A percentile compares a stretch with the other conserved stretches of the same genome.
Evolutionary conservation across 2,329 filamentous ascomycete genomes (phyloP).

Genomic region (Chaetomium globosum): DNA sequence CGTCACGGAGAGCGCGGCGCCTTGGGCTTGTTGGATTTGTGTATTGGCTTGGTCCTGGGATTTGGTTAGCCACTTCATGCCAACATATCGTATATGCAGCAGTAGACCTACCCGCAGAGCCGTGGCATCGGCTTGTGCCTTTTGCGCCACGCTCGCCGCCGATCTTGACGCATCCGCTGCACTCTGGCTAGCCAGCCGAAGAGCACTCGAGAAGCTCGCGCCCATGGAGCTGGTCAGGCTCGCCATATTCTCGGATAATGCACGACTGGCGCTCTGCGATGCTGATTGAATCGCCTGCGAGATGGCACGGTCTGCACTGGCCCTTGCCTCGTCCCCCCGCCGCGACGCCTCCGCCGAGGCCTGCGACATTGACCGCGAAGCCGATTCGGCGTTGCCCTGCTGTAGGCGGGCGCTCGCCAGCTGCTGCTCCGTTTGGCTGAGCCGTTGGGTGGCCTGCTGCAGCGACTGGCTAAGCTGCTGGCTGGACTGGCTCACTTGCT

Average conservation of each 20-base stretch:
- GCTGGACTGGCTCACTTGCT: slow-evolving; percentile 42
- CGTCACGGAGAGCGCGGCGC: slow-evolving; percentile 46
- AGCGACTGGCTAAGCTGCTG: slow-evolving; percentile 41
- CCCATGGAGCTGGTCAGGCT: slow-evolving; percentile 38
- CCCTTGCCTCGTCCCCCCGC: slow-evolving; percentile 30
- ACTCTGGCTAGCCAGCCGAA: slow-evolving; percentile 38
- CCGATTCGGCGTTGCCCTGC: slow-evolving; percentile 36
- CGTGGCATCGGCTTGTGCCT: slow-evolving; percentile 42
- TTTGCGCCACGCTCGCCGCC: slow-evolving; percentile 38
- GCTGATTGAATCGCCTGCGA: slow-evolving; percentile 28
- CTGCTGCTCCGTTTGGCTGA: slow-evolving; percentile 34
- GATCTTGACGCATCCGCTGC: slow-evolving; percentile 34
- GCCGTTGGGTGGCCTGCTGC: slow-evolving; percentile 38
- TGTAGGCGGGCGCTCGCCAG: slow-evolving; percentile 31
- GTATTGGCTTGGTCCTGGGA: slow-evolving; percentile 39
- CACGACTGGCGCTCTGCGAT: slow-evolving; percentile 38
- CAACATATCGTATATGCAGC: background rate
- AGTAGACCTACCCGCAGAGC: slow-evolving; percentile 38
- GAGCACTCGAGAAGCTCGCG: slow-evolving; percentile 36
- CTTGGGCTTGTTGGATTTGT: slow-evolving; percentile 43
- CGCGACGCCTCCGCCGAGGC: slow-evolving; percentile 36
- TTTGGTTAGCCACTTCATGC: background rate
- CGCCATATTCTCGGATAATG: slow-evolving; percentile 37
- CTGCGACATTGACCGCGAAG: slow-evolving; percentile 34
- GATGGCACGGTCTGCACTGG: background rate